Evolutionary conservation across 2,329 filamentous ascomycete genomes (phyloP), one percentile per base, ranked within the genome.

Genomic region (Decorospora gaudefroyi): DNA sequence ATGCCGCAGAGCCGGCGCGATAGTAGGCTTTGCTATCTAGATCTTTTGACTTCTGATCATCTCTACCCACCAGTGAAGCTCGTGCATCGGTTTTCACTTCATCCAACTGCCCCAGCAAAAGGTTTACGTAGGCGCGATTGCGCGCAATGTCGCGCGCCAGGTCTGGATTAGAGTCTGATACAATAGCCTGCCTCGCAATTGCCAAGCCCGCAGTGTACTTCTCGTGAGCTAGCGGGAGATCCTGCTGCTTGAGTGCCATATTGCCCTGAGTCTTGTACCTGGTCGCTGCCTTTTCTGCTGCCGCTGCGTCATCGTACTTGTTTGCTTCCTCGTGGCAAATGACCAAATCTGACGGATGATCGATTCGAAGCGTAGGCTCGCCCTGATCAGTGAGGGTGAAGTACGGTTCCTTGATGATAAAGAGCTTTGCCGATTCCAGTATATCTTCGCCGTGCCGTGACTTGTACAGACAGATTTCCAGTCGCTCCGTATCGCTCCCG

Each of bases 331-430:
- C 46, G 1, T 62, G 45, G 2, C 77, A 55, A 48, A 68, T 70
- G 11, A 74, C 52, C 12, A 82, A 51, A 43, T 83, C 79, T 16
- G 72, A 74, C 12, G 76, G 59, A 55, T 83, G 80, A 41, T 83
- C 79, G 9, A 81, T 76, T 2, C 78, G 70, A 15, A 83, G 22
- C 0, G 65, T 72, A 54, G 76, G 76, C 2, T 64, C 41, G 1
- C 73, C 73, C 15, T 76, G 61, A 0, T 62, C 61, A 4, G 68
- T 68, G 0, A 61, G 32, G 42, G 76, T 79, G 46, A 81, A 73
- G 50, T 75, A 83, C 0, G 80, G 78, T 40, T 83, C 79, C 46
- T 82, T 83, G 18, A 83, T 38, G 18, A 81, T 54, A 8, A 73
- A 67, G 0, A 74, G 54, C 9, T 60, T 64, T 1, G 66, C 64